Conservation (phyloP, 2,329 filamentous ascomycete species). For the Coniochaeta sp. region DNA sequence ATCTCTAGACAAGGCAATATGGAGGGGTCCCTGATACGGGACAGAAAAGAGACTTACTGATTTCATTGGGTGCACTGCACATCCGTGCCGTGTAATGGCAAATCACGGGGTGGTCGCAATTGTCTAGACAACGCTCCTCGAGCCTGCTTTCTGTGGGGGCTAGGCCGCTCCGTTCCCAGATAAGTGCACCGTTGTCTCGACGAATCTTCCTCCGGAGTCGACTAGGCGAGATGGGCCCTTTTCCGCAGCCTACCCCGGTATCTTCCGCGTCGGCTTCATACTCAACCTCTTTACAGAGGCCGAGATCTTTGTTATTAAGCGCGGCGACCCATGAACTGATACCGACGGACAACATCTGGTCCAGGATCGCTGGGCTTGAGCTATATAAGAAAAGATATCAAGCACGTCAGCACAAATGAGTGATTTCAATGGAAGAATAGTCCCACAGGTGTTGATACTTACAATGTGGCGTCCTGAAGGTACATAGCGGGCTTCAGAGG, state of each 20-base stretch:
- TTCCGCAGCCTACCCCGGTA: not conserved
- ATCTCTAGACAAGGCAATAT: too few species aligned
- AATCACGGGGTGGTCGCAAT: not conserved
- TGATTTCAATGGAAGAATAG: too few species aligned
- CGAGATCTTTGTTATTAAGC: not conserved
- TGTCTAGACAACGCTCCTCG: not conserved
- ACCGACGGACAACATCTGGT: not conserved
- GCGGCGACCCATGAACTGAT: not conserved
- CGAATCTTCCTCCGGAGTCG: not conserved
- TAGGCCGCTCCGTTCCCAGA: not conserved
- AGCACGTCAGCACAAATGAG: not conserved
- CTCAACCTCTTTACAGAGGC: not conserved
- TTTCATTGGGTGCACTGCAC: not conserved
- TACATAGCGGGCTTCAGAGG: not conserved
- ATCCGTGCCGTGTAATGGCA: not conserved
- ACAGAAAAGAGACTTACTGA: not conserved
- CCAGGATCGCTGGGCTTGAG: not conserved
- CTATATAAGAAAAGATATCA: not conserved
- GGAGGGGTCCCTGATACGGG: too few species aligned
- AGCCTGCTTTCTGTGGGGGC: not conserved
- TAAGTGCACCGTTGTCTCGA: not conserved
- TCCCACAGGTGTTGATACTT: not conserved
- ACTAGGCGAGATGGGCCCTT: not conserved
- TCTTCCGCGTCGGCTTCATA: not conserved
- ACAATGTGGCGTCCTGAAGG: not conserved